Evolutionary conservation across 2,329 filamentous ascomycete genomes (phyloP).

Genomic region (Pseudocercospora cruenta): DNA sequence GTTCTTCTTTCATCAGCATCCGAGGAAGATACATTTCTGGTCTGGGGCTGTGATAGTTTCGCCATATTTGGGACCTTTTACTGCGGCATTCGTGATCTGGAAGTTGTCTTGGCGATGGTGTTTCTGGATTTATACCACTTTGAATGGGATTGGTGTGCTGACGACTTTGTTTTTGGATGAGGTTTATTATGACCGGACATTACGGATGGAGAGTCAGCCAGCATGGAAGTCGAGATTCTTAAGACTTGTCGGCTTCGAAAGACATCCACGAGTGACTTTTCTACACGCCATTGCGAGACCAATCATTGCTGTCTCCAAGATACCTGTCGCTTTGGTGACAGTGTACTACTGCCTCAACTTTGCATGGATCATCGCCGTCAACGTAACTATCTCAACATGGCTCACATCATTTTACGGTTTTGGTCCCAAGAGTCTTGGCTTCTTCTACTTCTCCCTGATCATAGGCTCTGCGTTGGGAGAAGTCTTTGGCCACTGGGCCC

Average conservation of each 20-base stretch:
- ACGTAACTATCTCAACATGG: slow-evolving; percentile 32
- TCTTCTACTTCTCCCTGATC: slow-evolving; percentile 63
- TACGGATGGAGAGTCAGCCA: slow-evolving; percentile 38
- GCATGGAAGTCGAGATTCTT: slow-evolving; percentile 36
- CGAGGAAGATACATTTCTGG: slow-evolving; percentile 46
- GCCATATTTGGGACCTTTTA: slow-evolving; percentile 45
- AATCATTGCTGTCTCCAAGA: slow-evolving; percentile 44
- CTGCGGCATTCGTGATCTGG: slow-evolving; percentile 56
- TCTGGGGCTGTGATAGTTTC: slow-evolving; percentile 42
- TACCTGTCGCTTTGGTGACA: slow-evolving; percentile 41
- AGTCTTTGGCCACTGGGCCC: slow-evolving; percentile 59
- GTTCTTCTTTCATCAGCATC: slow-evolving; percentile 63
- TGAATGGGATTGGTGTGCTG: slow-evolving; percentile 39
- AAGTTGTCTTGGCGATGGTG: slow-evolving; percentile 49
- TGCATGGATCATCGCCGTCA: slow-evolving; percentile 33
- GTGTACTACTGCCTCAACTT: slow-evolving; percentile 46
- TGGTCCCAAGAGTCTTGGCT: slow-evolving; percentile 53
- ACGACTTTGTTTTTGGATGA: slow-evolving; percentile 53
- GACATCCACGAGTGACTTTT: slow-evolving; percentile 39
- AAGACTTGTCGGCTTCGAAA: slow-evolving; percentile 42
- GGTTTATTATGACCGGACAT: slow-evolving; percentile 54
- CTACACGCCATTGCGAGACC: slow-evolving; percentile 43
- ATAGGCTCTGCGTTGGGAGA: slow-evolving; percentile 60
- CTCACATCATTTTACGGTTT: slow-evolving; percentile 44
- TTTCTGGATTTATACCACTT: slow-evolving; percentile 52